phyloP scores from a whole-genome alignment of 1,139 yeast genomes.

The Casaregolazyma suthepensis region DNA sequence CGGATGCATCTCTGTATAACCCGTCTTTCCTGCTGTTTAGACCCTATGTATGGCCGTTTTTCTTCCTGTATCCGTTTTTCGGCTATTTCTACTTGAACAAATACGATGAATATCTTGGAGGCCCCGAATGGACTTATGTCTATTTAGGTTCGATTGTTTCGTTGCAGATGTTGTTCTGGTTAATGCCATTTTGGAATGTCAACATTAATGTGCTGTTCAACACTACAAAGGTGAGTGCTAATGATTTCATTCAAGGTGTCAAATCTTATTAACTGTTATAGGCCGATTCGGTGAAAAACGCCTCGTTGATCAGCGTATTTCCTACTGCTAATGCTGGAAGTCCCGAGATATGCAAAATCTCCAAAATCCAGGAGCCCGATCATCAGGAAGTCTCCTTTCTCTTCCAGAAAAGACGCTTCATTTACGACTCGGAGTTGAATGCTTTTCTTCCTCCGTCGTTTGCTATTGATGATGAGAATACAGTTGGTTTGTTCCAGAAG shows the following conservation, averaged over 20 bases:
- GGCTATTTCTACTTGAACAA: conserved; percentile 57
- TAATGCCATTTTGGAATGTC: conserved; percentile 95
- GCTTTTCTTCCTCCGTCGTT: conserved; percentile 79
- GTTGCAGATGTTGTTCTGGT: conserved; percentile 67
- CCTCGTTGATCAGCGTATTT: conserved; percentile 63
- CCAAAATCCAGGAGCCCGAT: conserved; percentile 52
- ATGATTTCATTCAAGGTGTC: too few relatives aligned
- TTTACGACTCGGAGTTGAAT: conserved; percentile 50
- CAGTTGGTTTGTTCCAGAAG: conserved; percentile 52
- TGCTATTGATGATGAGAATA: conserved; percentile 50
- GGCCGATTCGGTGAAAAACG: conserved; percentile 49
- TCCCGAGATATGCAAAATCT: conserved; percentile 68
- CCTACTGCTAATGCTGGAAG: conserved; percentile 86
- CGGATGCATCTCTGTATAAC: conserved; percentile 63
- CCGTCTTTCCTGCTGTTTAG: conserved; percentile 56
- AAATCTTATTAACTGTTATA: too few relatives aligned
- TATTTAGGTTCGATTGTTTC: conserved; percentile 70
- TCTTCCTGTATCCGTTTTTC: conserved; percentile 71
- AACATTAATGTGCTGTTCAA: conserved; percentile 67
- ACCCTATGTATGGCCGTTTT: conserved; percentile 84
- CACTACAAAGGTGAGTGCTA: conserved; percentile 34
- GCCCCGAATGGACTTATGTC: conserved; percentile 79
- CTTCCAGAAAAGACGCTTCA: conserved; percentile 89
- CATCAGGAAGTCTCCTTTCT: conserved; percentile 63
- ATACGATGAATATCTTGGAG: conserved; percentile 77